These are phyloP conservation scores for Cornus florida DNA, from an alignment of 148 eudicot genomes.

Conservation along the genomic window DNA sequence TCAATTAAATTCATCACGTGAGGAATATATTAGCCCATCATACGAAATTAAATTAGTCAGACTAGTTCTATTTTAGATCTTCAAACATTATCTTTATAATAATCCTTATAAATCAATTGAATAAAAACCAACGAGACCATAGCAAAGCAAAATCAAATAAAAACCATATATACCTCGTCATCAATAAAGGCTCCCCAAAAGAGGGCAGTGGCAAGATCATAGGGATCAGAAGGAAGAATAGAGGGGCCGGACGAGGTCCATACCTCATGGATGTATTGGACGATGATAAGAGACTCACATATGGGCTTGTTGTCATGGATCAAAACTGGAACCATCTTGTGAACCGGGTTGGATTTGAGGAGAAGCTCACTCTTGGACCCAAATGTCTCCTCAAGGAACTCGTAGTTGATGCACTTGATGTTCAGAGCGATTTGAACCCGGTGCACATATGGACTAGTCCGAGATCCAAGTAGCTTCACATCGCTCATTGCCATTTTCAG, in stretches of 20 bases:
- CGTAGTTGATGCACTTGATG: constrained; percentile 24
- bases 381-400: constrained; percentile 20
- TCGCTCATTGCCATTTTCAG: neutral
- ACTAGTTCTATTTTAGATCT: too few species aligned
- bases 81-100: too few species aligned
- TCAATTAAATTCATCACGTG: too few species aligned
- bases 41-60: too few species aligned
- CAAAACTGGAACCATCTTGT: constrained; percentile 35
- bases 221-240: constrained; percentile 27
- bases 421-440: constrained; percentile 25
- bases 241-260: constrained; percentile 25
- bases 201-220: constrained; percentile 32
- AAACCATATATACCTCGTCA: constrained; percentile 21
- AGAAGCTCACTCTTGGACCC: constrained; percentile 14
- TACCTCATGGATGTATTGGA: constrained; percentile 30
- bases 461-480: constrained; percentile 15
- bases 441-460: constrained; percentile 14
- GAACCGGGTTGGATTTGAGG: constrained; percentile 30
- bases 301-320: constrained; percentile 21
- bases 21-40: too few species aligned
- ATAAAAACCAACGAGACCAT: too few species aligned
- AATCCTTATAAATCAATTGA: too few species aligned
- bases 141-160: too few species aligned
- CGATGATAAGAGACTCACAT: constrained; percentile 29
- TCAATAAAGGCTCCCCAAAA: constrained; percentile 34